These are phyloP conservation scores for Glonium stellatum DNA, from an alignment of 495 filamentous ascomycete genomes.

Conservation along the genomic window DNA sequence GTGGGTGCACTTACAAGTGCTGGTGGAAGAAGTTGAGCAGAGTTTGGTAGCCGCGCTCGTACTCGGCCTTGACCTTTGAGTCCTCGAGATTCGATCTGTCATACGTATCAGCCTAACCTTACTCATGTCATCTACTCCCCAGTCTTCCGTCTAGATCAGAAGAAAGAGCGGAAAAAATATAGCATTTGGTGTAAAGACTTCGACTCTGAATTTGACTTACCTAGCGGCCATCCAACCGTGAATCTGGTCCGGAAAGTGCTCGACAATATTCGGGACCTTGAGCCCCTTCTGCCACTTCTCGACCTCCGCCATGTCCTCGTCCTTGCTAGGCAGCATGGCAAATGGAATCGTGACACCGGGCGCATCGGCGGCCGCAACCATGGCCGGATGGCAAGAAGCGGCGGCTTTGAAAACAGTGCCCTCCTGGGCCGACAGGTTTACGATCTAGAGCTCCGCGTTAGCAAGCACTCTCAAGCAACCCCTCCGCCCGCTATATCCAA, in stretches of 20 bases:
- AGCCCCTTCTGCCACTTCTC: constrained; percentile 63
- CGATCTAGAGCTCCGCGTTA: constrained; percentile 38
- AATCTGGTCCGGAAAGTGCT: constrained; percentile 74
- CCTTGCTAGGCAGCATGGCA: constrained; percentile 38
- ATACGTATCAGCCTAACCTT: too few relatives aligned
- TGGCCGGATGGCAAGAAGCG: constrained; percentile 74
- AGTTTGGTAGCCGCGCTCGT: constrained; percentile 3
- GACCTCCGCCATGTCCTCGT: constrained; percentile 58
- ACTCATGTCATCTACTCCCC: too few relatives aligned
- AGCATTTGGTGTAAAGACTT: too few relatives aligned
- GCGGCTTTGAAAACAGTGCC: constrained; percentile 62
- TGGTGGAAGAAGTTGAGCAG: constrained; percentile 5
- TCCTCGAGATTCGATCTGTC: constrained; percentile 8
- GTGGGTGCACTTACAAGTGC: background rate
- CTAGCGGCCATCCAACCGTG: constrained; percentile 91
- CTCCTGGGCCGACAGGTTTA: constrained; percentile 51
- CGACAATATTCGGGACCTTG: constrained; percentile 61
- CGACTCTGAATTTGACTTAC: constrained; percentile 1
- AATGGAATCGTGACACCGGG: constrained; percentile 31
- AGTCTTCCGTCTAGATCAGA: too few relatives aligned
- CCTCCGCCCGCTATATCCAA: background rate
- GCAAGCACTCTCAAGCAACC: background rate
- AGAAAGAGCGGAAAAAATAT: too few relatives aligned
- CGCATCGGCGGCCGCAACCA: constrained; percentile 56
- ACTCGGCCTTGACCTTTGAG: constrained; percentile 2